Evolutionary conservation across 83 land plant genomes (phyloP).

Genomic region (Picea abies): DNA sequence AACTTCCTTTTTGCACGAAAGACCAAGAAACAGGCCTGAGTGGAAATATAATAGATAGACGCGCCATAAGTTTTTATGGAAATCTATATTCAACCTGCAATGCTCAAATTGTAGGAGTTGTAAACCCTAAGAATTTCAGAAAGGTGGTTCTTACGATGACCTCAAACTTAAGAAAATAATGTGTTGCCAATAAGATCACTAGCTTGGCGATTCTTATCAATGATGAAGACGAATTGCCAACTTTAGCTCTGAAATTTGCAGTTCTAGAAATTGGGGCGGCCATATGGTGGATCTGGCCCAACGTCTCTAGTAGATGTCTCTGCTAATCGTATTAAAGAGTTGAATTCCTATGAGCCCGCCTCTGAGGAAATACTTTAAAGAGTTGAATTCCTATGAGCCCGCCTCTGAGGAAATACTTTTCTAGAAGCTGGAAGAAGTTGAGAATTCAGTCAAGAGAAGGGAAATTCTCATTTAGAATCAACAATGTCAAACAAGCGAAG

Average conservation of each 20-base stretch:
- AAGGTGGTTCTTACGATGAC: slow-evolving; percentile 56
- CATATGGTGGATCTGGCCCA: background rate
- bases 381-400: background rate
- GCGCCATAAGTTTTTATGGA: too few species aligned
- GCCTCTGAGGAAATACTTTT: background rate
- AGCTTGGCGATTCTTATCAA: slow-evolving; percentile 1
- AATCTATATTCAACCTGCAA: slow-evolving; percentile 15
- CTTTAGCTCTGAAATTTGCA: slow-evolving; percentile 15
- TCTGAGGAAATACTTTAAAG: slow-evolving; percentile 1
- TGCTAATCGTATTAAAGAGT: slow-evolving; percentile 5
- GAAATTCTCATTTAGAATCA: slow-evolving; percentile 11
- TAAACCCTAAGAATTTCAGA: slow-evolving; percentile 50
- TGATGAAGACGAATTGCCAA: slow-evolving; percentile 24
- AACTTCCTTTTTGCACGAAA: too few species aligned
- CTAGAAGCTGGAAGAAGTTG: slow-evolving; percentile 11
- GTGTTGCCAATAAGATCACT: slow-evolving; percentile 27
- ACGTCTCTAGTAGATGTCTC: slow-evolving; percentile 9
- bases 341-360: background rate
- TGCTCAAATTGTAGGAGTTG: slow-evolving; percentile 56
- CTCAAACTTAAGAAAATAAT: slow-evolving; percentile 36
- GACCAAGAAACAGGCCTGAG: too few species aligned
- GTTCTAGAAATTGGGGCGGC: slow-evolving; percentile 25
- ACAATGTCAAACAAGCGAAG: slow-evolving; percentile 1
- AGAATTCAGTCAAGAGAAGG: slow-evolving; percentile 9
- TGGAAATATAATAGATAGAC: too few species aligned